Base-by-base conservation (phyloP, 176 grass and related monocot species). In the Juncus inflexus region DNA sequence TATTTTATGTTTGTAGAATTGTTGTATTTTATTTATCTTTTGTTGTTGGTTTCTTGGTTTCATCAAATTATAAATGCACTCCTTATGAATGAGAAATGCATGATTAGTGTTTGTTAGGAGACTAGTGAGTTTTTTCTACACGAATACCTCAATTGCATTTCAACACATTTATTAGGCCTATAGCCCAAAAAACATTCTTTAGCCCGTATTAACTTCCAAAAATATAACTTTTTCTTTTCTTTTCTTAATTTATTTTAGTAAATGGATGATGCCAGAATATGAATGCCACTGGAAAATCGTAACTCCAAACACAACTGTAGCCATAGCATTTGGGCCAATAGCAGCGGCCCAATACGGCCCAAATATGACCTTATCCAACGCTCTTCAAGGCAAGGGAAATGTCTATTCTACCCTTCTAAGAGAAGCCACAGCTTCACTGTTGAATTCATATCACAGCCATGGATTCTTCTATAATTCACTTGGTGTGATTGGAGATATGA, bases 381-480 rank as follows among this genome's bases (percentile, higher is more conserved):
- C 77, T 0, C 81, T 90, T 38, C 73, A 78, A 3, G 84, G 91
- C 4, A 76, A 78, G 37, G 83, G 84, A 2, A 86, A 96, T 72
- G 12, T 77, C 2, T 96, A 90, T 73, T 41, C 72, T 1, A 90
- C 91, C 11, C 81, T 96, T 70, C 86, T 96, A 40, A 77, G 91
- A 47, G 91, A 96, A 81, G 86, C 77, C 1, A 96, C 87, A 3
- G 74, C 91, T 12, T 80, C 83, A 52, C 81, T 96, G 35, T 78
- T 96, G 15, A 90, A 96, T 70, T 89, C 91, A 9, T 90, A 87
- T 81, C 77, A 90, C 71, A 87, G 80, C 74, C 51, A 42, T 10
- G 43, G 76, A 5, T 78, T 78, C 56, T 52, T 70, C 66, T 70
- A 70, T 63, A 19, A 74, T 37, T 62, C 91, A 10, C 63, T 83